Evolutionary conservation across 768 basidiomycete genomes (phyloP).

Genomic region (Boletus reticulatus): DNA sequence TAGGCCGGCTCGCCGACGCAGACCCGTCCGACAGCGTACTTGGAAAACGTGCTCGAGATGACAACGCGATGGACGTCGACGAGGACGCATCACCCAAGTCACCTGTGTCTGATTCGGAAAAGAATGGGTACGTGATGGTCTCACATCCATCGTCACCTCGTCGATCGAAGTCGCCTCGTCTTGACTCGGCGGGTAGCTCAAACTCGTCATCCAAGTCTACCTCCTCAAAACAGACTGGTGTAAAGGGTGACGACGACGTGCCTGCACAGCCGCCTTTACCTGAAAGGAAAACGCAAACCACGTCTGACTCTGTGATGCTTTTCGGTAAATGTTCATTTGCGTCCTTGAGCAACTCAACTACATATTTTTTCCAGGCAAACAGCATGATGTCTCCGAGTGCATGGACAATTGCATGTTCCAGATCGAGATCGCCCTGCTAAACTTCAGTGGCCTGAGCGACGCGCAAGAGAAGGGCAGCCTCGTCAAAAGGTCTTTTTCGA

Average conservation of each 20-base stretch:
- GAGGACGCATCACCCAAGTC: slow-evolving; percentile 30
- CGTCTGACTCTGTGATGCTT: slow-evolving; percentile 82
- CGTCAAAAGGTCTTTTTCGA: slow-evolving; percentile 64
- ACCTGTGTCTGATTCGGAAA: slow-evolving; percentile 34
- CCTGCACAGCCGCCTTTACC: slow-evolving; percentile 56
- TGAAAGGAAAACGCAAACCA: slow-evolving; percentile 48
- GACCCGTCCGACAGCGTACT: slow-evolving; percentile 54
- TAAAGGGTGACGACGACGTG: slow-evolving; percentile 23
- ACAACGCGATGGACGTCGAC: slow-evolving; percentile 56
- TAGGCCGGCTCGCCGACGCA: slow-evolving; percentile 17
- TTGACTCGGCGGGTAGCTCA: slow-evolving; percentile 28
- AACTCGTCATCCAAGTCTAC: slow-evolving; percentile 25
- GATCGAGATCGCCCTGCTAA: slow-evolving; percentile 87
- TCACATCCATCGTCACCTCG: slow-evolving; percentile 36
- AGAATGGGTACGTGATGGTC: slow-evolving; percentile 43
- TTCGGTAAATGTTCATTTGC: slow-evolving; percentile 56
- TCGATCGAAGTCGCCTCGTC: slow-evolving; percentile 36
- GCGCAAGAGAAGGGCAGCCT: slow-evolving; percentile 67
- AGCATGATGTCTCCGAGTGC: slow-evolving; percentile 98
- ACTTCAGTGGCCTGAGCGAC: slow-evolving; percentile 50
- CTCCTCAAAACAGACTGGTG: slow-evolving; percentile 30
- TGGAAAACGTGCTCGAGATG: slow-evolving; percentile 64
- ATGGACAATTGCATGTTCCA: slow-evolving; percentile 99
- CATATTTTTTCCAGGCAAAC: slow-evolving; percentile 59
- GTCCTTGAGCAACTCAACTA: neutral